phyloP scores from a whole-genome alignment of 495 filamentous ascomycete species.

The Podospora pseudocomata region DNA sequence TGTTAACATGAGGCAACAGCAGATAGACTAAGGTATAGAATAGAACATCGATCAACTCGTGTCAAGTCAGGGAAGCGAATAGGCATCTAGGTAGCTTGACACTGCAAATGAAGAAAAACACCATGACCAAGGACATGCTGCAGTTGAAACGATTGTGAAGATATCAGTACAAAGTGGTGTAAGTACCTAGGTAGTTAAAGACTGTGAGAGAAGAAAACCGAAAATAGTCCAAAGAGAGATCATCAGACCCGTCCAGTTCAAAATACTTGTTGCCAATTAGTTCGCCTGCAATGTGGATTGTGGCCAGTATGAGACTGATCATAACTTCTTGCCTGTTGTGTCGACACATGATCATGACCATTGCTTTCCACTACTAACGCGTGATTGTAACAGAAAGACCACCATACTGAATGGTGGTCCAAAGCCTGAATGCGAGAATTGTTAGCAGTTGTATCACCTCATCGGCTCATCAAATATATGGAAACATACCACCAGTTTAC shows the following conservation, averaged over 20 bases:
- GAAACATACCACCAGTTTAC: background rate
- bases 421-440: background rate
- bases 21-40: too few relatives aligned
- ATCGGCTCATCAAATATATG: too few relatives aligned
- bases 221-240: background rate
- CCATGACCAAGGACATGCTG: background rate
- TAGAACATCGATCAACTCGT: too few relatives aligned
- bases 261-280: too few relatives aligned
- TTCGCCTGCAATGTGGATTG: too few relatives aligned
- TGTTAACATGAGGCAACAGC: too few relatives aligned
- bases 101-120: background rate
- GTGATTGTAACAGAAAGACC: background rate
- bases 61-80: too few relatives aligned
- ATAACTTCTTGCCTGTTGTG: too few relatives aligned
- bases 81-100: too few relatives aligned
- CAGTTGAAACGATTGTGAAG: background rate
- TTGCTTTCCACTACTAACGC: background rate
- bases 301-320: too few relatives aligned
- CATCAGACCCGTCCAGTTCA: too few relatives aligned
- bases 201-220: background rate
- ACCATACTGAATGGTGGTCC: background rate
- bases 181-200: background rate
- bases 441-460: background rate
- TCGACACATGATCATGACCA: too few relatives aligned
- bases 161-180: background rate